Percentiles rank a stretch among this genome's conserved stretches.
These are phyloP conservation scores for Candida xyloterini DNA, from an alignment of 805 yeast genomes.

Conservation along the genomic window DNA sequence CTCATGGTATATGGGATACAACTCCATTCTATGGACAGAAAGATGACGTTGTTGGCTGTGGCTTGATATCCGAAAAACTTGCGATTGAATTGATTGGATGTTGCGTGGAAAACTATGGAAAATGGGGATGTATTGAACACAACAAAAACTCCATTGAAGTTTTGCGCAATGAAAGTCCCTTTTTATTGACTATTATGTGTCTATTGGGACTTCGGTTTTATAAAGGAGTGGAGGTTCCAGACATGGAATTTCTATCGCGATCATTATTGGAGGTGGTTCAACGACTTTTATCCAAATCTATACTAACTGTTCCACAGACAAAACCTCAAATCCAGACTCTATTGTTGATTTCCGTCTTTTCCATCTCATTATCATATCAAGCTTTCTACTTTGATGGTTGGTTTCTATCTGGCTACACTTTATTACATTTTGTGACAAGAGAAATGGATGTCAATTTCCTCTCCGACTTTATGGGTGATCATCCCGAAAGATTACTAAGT, in stretches of 20 bases:
- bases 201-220: conserved; percentile 52
- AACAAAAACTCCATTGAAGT: conserved; percentile 53
- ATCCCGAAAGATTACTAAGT: conserved; percentile 38
- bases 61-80: conserved; percentile 44
- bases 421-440: conserved; percentile 57
- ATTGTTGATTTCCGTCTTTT: conserved; percentile 58
- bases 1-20: conserved; percentile 11
- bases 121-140: conserved; percentile 52
- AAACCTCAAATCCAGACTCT: conserved; percentile 60
- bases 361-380: conserved; percentile 53
- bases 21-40: not conserved
- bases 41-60: conserved; percentile 30
- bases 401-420: conserved; percentile 62
- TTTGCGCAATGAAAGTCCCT: conserved; percentile 48
- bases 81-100: conserved; percentile 45
- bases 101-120: conserved; percentile 57
- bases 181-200: conserved; percentile 62
- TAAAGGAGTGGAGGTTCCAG: conserved; percentile 5
- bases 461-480: conserved; percentile 24
- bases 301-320: conserved; percentile 41
- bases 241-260: conserved; percentile 34
- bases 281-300: conserved; percentile 42
- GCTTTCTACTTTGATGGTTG: conserved; percentile 62
- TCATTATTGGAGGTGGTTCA: conserved; percentile 44
- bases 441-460: conserved; percentile 35